phyloP scores from a whole-genome alignment of 2,329 filamentous ascomycete genomes.

The Trichoderma sp. region DNA sequence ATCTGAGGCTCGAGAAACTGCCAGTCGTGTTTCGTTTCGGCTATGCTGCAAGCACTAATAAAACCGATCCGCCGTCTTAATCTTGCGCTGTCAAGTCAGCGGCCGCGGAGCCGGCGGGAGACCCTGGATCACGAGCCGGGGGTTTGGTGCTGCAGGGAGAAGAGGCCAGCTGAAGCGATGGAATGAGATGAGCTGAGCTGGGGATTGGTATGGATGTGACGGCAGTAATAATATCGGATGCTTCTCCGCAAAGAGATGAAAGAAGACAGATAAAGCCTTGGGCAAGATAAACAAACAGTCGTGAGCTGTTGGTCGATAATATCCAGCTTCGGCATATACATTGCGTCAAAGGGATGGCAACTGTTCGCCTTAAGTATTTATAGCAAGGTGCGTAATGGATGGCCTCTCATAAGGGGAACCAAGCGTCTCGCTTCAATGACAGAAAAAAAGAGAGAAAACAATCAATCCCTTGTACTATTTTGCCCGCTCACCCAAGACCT shows the following conservation, averaged over 20 bases:
- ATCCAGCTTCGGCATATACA: background rate
- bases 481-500: background rate
- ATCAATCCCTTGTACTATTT: background rate
- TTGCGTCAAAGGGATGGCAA: background rate
- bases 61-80: slow-evolving; percentile 1
- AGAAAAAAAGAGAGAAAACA: background rate
- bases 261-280: background rate
- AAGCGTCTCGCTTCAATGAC: background rate
- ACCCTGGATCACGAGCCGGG: background rate
- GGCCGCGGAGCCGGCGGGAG: background rate
- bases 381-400: background rate
- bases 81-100: background rate
- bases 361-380: background rate
- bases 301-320: background rate
- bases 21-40: slow-evolving; percentile 5
- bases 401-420: background rate
- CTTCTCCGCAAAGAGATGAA: background rate
- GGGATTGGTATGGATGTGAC: background rate
- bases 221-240: background rate
- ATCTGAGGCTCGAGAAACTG: background rate
- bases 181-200: slow-evolving; percentile 14
- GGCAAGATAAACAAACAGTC: background rate
- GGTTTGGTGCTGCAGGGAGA: background rate
- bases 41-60: slow-evolving; percentile 2
- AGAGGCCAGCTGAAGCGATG: background rate